Conservation (phyloP, 441 rosid genomes). For the Populus hybrid region DNA sequence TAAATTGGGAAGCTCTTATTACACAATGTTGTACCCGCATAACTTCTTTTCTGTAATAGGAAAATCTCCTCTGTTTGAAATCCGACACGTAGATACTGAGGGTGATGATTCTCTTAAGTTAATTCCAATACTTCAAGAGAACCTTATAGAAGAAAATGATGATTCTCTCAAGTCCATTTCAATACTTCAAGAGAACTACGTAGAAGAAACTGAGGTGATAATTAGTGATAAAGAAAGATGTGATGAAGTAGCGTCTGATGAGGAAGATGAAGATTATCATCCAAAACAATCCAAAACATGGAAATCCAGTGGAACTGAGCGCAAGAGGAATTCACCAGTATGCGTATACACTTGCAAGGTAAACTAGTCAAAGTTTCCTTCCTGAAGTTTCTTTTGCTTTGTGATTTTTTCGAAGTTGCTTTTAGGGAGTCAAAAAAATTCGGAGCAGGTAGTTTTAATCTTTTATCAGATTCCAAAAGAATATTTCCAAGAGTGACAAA, state of each 20-base stretch:
- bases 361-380: slow-evolving; percentile 16
- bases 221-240: slow-evolving; percentile 27
- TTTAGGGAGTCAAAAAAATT: background rate
- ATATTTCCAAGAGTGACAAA: background rate
- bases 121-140: background rate
- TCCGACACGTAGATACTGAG: slow-evolving; percentile 60
- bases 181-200: slow-evolving; percentile 27
- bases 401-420: background rate
- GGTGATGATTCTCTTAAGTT: slow-evolving; percentile 11
- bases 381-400: background rate
- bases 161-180: slow-evolving; percentile 40
- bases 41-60: slow-evolving; percentile 39
- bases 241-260: slow-evolving; percentile 45
- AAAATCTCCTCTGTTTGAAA: slow-evolving; percentile 71
- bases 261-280: slow-evolving; percentile 47
- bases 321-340: slow-evolving; percentile 50
- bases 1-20: slow-evolving; percentile 3
- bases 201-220: slow-evolving; percentile 39
- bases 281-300: slow-evolving; percentile 31
- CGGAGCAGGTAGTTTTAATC: no score
- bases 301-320: slow-evolving; percentile 31
- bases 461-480: background rate
- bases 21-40: background rate
- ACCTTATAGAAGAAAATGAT: slow-evolving; percentile 9
- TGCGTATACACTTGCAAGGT: slow-evolving; percentile 79